Percentiles rank a stretch among this genome's conserved stretches.
phyloP scores from a whole-genome alignment of 2,329 filamentous ascomycete species.

The Ophiosphaerella herpotricha region DNA sequence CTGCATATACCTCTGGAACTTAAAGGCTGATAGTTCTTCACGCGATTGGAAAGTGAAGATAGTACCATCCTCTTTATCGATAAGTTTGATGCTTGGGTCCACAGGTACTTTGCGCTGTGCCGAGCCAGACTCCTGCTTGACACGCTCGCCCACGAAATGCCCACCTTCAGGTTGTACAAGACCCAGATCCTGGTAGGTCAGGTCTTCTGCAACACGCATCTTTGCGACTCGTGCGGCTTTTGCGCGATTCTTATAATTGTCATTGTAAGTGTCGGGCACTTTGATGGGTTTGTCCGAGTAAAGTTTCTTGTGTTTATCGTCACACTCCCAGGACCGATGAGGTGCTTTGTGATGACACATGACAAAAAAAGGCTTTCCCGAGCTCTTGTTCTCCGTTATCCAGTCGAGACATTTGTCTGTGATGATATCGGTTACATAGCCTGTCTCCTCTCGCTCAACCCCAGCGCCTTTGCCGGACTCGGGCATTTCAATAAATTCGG shows the following conservation, averaged over 20 bases:
- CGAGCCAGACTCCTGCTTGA: constrained; percentile 4
- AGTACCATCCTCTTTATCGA: constrained; percentile 54
- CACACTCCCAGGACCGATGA: constrained; percentile 58
- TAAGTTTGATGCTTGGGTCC: constrained; percentile 37
- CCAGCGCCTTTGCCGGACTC: constrained; percentile 17
- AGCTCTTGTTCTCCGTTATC: constrained; percentile 9
- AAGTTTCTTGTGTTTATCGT: constrained; percentile 54
- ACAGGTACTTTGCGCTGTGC: too few relatives aligned
- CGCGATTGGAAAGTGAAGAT: constrained; percentile 52
- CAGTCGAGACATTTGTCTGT: constrained; percentile 54
- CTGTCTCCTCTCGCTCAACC: constrained; percentile 17
- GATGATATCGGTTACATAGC: constrained; percentile 60
- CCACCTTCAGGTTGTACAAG: constrained; percentile 59
- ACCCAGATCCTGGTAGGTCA: constrained; percentile 57
- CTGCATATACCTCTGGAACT: constrained; percentile 59
- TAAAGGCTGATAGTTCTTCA: constrained; percentile 57
- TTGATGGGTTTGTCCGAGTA: constrained; percentile 52
- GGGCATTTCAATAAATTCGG: constrained; percentile 52
- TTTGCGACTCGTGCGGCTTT: constrained; percentile 56
- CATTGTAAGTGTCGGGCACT: constrained; percentile 58
- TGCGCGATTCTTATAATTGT: constrained; percentile 61
- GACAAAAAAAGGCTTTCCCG: constrained; percentile 55
- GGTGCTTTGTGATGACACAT: constrained; percentile 64
- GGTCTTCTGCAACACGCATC: constrained; percentile 57
- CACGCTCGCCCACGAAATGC: constrained; percentile 43